Conservation (phyloP, 306 rosid genomes). For the Cicer pinnatifidum region DNA sequence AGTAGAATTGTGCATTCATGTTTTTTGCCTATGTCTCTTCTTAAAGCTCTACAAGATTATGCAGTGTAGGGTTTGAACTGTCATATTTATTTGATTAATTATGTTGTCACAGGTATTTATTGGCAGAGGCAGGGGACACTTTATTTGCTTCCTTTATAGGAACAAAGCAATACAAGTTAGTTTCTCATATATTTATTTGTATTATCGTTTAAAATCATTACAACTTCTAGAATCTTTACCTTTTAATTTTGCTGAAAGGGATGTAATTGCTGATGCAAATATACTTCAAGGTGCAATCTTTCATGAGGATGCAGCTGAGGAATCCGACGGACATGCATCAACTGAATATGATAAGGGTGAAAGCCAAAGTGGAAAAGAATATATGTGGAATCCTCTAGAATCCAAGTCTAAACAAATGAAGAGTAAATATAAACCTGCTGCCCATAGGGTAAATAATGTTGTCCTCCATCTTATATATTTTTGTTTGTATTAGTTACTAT, state of each 20-base stretch:
- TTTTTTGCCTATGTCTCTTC: constrained; percentile 35
- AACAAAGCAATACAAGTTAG: constrained; percentile 97
- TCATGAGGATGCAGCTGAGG: constrained; percentile 81
- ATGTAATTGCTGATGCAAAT: constrained; percentile 88
- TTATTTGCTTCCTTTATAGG: constrained; percentile 97
- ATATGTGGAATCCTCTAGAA: constrained; percentile 70
- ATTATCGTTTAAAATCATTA: constrained; percentile 35
- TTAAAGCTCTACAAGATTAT: constrained; percentile 9
- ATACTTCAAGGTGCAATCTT: constrained; percentile 98
- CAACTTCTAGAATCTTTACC: constrained; percentile 36
- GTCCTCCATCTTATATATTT: constrained; percentile 6
- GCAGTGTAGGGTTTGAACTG: constrained; percentile 14
- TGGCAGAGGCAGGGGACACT: constrained; percentile 97
- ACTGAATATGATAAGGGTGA: constrained; percentile 54
- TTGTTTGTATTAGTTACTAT: constrained; percentile 12
- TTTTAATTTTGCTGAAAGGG: constrained; percentile 67
- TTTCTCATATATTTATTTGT: constrained; percentile 26
- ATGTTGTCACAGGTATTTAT: constrained; percentile 70
- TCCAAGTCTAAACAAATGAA: constrained; percentile 68
- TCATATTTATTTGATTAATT: constrained; percentile 34
- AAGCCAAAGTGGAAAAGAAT: constrained; percentile 65
- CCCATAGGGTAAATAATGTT: constrained; percentile 73
- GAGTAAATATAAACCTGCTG: constrained; percentile 80
- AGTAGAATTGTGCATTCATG: constrained; percentile 2
- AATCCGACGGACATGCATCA: constrained; percentile 48